These are phyloP conservation scores for Mycena galericulata DNA, from an alignment of 768 basidiomycete genomes.

Conservation along the genomic window DNA sequence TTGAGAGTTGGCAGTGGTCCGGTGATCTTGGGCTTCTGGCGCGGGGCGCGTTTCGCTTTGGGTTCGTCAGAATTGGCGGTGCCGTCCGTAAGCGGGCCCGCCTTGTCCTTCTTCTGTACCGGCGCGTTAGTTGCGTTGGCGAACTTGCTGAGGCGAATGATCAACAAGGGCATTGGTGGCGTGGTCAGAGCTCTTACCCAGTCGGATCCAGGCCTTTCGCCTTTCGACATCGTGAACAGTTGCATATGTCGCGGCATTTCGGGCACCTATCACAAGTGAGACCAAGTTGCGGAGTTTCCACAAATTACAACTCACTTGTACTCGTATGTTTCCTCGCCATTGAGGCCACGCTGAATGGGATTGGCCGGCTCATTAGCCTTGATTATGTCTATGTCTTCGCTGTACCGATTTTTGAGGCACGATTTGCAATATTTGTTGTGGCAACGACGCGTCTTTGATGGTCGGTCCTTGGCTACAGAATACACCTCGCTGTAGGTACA, in stretches of 20 bases:
- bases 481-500: conserved; percentile 49
- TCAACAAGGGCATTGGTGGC: conserved; percentile 3
- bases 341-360: conserved; percentile 33
- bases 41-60: conserved; percentile 41
- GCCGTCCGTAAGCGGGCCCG: conserved; percentile 21
- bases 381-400: conserved; percentile 60
- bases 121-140: conserved; percentile 20
- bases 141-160: conserved; percentile 21
- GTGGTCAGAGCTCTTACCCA: conserved; percentile 56
- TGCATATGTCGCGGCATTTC: conserved; percentile 74
- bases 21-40: conserved; percentile 45
- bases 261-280: conserved; percentile 66
- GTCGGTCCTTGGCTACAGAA: conserved; percentile 34
- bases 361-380: conserved; percentile 41
- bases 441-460: conserved; percentile 58
- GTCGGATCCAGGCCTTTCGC: conserved; percentile 68
- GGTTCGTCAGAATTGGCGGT: conserved; percentile 26
- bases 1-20: conserved; percentile 55
- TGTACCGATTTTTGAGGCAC: conserved; percentile 79
- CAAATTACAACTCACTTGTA: conserved; percentile 60
- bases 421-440: conserved; percentile 69
- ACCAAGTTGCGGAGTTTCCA: neutral
- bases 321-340: conserved; percentile 50
- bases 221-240: conserved; percentile 75
- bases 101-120: conserved; percentile 20